phyloP scores from a whole-genome alignment of 331 rosid species.

The Prunus yedoensis region DNA sequence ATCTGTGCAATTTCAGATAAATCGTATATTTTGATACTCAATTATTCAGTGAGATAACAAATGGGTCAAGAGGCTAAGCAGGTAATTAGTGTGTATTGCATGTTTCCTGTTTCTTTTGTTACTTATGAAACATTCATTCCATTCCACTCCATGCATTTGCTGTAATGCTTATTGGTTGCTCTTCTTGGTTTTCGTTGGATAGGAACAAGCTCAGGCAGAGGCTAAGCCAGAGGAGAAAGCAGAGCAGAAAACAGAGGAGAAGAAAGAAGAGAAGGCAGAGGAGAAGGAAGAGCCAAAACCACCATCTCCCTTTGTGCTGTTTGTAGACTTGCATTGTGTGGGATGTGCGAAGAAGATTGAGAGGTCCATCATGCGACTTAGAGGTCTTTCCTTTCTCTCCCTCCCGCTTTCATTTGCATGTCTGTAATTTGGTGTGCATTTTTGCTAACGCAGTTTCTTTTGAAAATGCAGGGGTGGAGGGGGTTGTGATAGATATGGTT shows the following conservation, averaged over 20 bases:
- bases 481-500: constrained; percentile 61
- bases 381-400: constrained; percentile 42
- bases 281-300: constrained; percentile 51
- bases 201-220: constrained; percentile 63
- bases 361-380: constrained; percentile 58
- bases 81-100: constrained; percentile 33
- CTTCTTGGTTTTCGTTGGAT: background rate
- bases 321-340: constrained; percentile 79
- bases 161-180: background rate
- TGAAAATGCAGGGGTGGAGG: constrained; percentile 72
- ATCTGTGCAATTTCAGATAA: constrained; percentile 11
- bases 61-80: constrained; percentile 82
- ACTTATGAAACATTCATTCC: too few species aligned
- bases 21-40: constrained; percentile 6
- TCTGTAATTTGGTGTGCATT: background rate
- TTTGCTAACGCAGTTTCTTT: background rate
- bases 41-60: constrained; percentile 14
- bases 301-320: constrained; percentile 59
- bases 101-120: too few species aligned
- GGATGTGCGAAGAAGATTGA: constrained; percentile 92
- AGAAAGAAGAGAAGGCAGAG: constrained; percentile 16
- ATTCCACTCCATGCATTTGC: background rate
- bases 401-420: background rate
- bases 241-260: constrained; percentile 29
- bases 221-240: constrained; percentile 29